These are phyloP conservation scores for Parafenestella ontariensis DNA, from an alignment of 2,329 filamentous ascomycete genomes.

Conservation along the genomic window DNA sequence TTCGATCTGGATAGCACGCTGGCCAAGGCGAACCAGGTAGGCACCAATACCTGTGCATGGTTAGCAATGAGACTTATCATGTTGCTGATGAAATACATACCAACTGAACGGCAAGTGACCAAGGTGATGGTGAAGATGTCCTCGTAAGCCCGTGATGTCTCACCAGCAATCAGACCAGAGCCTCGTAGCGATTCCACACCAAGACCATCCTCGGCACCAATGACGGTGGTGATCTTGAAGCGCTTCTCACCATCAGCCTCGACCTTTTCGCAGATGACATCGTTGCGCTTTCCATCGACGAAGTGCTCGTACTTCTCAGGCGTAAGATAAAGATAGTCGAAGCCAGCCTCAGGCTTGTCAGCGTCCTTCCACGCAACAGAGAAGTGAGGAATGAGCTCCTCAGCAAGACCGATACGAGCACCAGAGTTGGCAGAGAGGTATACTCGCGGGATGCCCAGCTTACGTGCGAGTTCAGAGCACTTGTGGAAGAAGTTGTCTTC, in stretches of 20 bases:
- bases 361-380: slow-evolving; percentile 95
- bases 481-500: slow-evolving; percentile 99
- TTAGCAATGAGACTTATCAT: slow-evolving; percentile 40
- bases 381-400: slow-evolving; percentile 96
- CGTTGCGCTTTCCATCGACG: slow-evolving; percentile 74
- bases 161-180: slow-evolving; percentile 97
- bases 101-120: slow-evolving; percentile 96
- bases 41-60: slow-evolving; percentile 80
- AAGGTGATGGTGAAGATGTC: slow-evolving; percentile 99
- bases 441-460: slow-evolving; percentile 93
- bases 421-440: slow-evolving; percentile 99
- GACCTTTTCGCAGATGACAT: slow-evolving; percentile 87
- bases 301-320: slow-evolving; percentile 86
- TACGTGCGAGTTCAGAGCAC: slow-evolving; percentile 94
- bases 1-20: slow-evolving; percentile 98
- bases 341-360: slow-evolving; percentile 81
- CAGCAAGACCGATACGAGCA: slow-evolving; percentile 94
- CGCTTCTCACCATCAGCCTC: slow-evolving; percentile 86
- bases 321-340: slow-evolving; percentile 96
- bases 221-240: slow-evolving; percentile 91
- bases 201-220: slow-evolving; percentile 93
- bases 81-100: slow-evolving; percentile 53
- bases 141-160: slow-evolving; percentile 95
- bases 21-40: slow-evolving; percentile 96
- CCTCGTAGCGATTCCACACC: slow-evolving; percentile 97